Base-by-base conservation (phyloP, 306 rosid genomes). In the Begonia fuchsioides region DNA sequence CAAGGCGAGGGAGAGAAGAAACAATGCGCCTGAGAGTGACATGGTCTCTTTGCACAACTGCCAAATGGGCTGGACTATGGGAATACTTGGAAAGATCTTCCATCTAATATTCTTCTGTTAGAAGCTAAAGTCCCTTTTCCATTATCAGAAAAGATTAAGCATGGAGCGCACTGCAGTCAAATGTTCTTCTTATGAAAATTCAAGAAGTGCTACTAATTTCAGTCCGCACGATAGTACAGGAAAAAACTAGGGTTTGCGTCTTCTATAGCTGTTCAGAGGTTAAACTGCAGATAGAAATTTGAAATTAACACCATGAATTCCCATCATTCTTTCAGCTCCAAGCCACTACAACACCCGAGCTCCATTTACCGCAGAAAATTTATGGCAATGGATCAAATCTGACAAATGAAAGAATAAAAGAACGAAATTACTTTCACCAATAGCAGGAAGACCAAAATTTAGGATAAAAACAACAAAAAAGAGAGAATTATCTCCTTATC, bases 21-120 rank as follows among this genome's bases (percentile, higher is more conserved):
- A 86, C 83, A 55, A 86, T 65, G 46, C 77, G 79, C 59, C 68
- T 57, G 17, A 92, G 77, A 52, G 79, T 58, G 15, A 72, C 75
- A 68, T 77, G 74, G 68, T 92, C 99, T 8, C 75, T 87, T 39
- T 74, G 71, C 3, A 78, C 76, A 51, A 92, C 93, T 10, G 96
- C 99, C 64, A 79, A 56, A 69, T 92, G 99, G 59, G 78, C 93
- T 53, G 88, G 77, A 68, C 96, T 92, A 47, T 86, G 96, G n/a
- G 74, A 68, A 51, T 86, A 86, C 58, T 68, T 80, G 2, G 83
- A 63, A 50, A 75, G 54, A 62, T 92, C 99, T 44, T 86, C 98
- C 96, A 85, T 66, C 44, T 65, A 58, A 44, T 52, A 61, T 54
- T 67, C 13, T 73, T 40, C 57, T 12, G 38, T 53, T 50, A 79